Percentiles rank a stretch among this genome's conserved stretches.
Evolutionary conservation across 1,284 basidiomycete genomes (phyloP).

Genomic region (Malassezia yamatoensis): DNA sequence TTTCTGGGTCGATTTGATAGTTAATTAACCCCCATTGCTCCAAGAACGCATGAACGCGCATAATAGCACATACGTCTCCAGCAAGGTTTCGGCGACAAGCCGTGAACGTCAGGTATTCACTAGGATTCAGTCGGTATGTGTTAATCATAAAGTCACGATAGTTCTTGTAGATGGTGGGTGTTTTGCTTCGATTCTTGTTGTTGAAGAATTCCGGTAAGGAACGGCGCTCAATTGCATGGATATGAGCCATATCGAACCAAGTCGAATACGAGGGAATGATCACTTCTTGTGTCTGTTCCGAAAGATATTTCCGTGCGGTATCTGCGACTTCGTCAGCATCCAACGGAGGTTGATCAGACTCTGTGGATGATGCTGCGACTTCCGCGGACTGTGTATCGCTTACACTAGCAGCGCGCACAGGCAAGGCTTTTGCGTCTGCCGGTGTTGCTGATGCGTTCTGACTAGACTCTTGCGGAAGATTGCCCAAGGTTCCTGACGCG

Average conservation of each 20-base stretch:
- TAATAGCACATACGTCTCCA: constrained; percentile 95
- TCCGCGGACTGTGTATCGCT: constrained; percentile 25
- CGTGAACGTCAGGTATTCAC: constrained; percentile 94
- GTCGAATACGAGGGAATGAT: constrained; percentile 94
- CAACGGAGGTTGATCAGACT: constrained; percentile 56
- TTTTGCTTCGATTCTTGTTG: constrained; percentile 73
- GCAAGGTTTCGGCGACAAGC: constrained; percentile 91
- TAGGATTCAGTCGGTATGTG: constrained; percentile 85
- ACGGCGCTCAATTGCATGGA: constrained; percentile 82
- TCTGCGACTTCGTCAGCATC: constrained; percentile 57
- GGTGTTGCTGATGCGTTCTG: constrained; percentile 16
- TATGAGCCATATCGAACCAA: constrained; percentile 92
- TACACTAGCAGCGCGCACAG: constrained; percentile 27
- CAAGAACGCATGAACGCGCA: constrained; percentile 95
- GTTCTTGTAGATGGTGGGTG: constrained; percentile 94
- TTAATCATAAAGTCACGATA: constrained; percentile 99
- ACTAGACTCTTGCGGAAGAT: constrained; percentile 27
- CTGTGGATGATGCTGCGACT: constrained; percentile 50
- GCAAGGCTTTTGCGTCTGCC: constrained; percentile 16
- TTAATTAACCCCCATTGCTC: constrained; percentile 99
- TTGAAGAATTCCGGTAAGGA: constrained; percentile 98
- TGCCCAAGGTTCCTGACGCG: constrained; percentile 36
- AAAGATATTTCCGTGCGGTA: constrained; percentile 81
- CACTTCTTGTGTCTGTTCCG: constrained; percentile 82
- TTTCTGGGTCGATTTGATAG: constrained; percentile 98